Evolutionary conservation across 495 filamentous ascomycete genomes (phyloP), one percentile per base, ranked within the genome.

Genomic region (Pyrenopolyporus hunteri): DNA sequence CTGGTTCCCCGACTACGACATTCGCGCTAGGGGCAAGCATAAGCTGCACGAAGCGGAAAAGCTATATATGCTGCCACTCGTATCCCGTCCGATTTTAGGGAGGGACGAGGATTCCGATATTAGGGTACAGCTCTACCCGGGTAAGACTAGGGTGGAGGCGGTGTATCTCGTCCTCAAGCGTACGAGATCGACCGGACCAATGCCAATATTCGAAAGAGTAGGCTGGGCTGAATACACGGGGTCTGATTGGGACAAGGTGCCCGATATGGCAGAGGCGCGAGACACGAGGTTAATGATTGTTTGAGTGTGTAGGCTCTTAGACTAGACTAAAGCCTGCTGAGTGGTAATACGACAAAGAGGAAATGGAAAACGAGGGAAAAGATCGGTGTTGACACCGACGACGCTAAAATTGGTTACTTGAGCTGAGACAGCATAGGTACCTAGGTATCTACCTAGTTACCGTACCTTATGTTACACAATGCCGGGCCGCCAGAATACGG

Each of bases 221-320:
- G 17, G 17, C 11, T 43, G 46, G 55, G 29, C 36, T 13, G 45
- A 35, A 33, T 50, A 59, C 16, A 49, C 54, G 8, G 26, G 44
- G 8, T 14, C 35, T 13, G 13, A 48, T 28, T 31, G 54, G 33
- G 23, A 33, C 11, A 57, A 57, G 19, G 32, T 57, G 3, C 32
- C 35, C 8, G 17, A 39, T 32, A 57, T 48, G 43, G 16, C 22
- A 10, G 32, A 42, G 4, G 33, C 44, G 26, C 16, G 33, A 31
- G 44, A 48, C 10, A 48, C 16, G 43, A 47, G 11, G 11, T 39
- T 57, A 8, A 25, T 48, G 7, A 23, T 48, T 16, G 26, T 57
- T 13, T 35, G 19, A 45, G 22, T 28, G n/a, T n/a, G n/a, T n/a
- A n/a, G n/a, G n/a, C n/a, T n/a, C n/a, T 8, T 13, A 20, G 9